Conservation (phyloP, 108 stramenopile genomes). For the Cyclostephanos invisitatus region DNA sequence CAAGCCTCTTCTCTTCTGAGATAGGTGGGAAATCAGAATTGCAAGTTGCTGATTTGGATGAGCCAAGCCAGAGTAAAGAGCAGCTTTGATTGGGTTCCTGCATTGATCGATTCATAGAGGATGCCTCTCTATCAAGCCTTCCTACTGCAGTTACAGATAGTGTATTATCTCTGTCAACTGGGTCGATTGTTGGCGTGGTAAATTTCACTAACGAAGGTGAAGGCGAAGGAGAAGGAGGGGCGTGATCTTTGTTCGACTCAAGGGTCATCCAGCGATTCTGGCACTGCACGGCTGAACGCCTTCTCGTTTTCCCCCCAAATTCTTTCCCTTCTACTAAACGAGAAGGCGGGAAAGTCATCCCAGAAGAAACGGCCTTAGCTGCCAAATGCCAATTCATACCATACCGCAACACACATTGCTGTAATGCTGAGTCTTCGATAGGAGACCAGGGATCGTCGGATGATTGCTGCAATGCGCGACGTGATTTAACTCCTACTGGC, state of each 20-base stretch:
- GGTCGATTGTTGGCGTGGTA: neutral
- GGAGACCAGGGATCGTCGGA: slow-evolving; percentile 49
- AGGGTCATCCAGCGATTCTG: slow-evolving; percentile 65
- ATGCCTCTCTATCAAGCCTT: neutral
- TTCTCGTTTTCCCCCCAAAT: neutral
- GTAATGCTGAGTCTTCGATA: slow-evolving; percentile 55
- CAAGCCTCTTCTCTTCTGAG: neutral
- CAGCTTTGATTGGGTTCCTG: neutral
- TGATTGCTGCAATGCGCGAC: slow-evolving; percentile 22
- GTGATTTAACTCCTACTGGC: slow-evolving; percentile 75
- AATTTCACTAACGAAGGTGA: neutral
- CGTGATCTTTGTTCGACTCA: neutral
- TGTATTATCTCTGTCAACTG: slow-evolving; percentile 8
- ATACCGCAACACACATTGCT: slow-evolving; percentile 46
- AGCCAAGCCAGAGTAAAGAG: slow-evolving; percentile 10
- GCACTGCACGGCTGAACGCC: slow-evolving; percentile 58
- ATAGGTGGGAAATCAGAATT: neutral
- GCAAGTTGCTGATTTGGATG: neutral
- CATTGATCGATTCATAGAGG: neutral
- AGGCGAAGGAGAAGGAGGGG: neutral
- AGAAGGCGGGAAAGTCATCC: slow-evolving; percentile 11
- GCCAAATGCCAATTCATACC: slow-evolving; percentile 73
- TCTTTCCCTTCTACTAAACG: neutral
- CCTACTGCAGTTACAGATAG: neutral
- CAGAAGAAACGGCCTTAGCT: slow-evolving; percentile 48